Evolutionary conservation across 225 moss, liverwort and hornwort species (phyloP).

Genomic region (Physcomitrellopsis africana): DNA sequence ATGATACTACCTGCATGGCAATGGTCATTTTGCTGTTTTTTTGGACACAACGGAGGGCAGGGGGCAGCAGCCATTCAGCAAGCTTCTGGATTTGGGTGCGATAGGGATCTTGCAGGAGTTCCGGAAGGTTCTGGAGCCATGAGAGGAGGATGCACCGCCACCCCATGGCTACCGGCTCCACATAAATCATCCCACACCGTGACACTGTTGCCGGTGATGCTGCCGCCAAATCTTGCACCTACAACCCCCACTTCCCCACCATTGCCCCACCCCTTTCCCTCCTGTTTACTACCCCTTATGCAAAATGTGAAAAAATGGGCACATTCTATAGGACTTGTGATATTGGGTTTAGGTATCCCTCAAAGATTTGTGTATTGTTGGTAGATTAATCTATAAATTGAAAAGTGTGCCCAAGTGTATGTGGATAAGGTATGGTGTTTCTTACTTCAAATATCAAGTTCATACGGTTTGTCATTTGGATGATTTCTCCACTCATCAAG

Average conservation of each 20-base stretch:
- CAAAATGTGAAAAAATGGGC: neutral
- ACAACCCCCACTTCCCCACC: neutral
- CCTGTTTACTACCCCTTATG: neutral
- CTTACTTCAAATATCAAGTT: conserved; percentile 78
- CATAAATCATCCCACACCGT: conserved; percentile 88
- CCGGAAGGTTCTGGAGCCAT: conserved; percentile 73
- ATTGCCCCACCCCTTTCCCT: neutral
- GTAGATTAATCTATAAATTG: no score
- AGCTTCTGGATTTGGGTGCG: conserved; percentile 78
- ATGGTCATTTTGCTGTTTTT: conserved; percentile 82
- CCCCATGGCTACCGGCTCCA: conserved; percentile 82
- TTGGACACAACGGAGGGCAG: conserved; percentile 75
- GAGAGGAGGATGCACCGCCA: conserved; percentile 79
- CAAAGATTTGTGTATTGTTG: no score
- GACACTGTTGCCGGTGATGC: conserved; percentile 92
- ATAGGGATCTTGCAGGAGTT: conserved; percentile 61
- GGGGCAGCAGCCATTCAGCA: conserved; percentile 87
- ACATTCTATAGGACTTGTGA: neutral
- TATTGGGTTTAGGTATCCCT: no score
- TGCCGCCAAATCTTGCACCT: conserved; percentile 89
- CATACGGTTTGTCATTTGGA: conserved; percentile 85
- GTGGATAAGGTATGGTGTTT: no score
- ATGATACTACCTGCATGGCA: conserved; percentile 66
- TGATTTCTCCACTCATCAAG: conserved; percentile 88
- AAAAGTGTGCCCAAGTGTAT: neutral